These are phyloP conservation scores for Heterococcus sp. DNA, from an alignment of 108 stramenopile genomes.

Conservation along the genomic window DNA sequence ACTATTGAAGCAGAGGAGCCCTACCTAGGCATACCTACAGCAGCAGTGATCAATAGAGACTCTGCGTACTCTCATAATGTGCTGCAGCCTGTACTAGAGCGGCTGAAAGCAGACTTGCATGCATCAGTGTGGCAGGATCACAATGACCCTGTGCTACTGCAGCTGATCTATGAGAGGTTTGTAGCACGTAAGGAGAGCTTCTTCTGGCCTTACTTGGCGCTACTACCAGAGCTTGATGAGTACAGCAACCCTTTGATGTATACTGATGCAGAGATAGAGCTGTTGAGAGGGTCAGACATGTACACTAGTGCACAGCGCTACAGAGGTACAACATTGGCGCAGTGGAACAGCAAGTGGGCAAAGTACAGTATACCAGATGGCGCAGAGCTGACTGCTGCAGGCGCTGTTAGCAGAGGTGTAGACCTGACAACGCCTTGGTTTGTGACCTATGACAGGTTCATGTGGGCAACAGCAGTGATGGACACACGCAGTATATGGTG, in stretches of 20 bases:
- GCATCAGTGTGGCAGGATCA: slow-evolving; percentile 41
- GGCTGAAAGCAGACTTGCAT: slow-evolving; percentile 5
- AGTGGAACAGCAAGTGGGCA: too few species aligned
- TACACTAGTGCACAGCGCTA: slow-evolving; percentile 1
- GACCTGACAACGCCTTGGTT: slow-evolving; percentile 5
- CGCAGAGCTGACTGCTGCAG: neutral
- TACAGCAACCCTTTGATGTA: slow-evolving; percentile 54
- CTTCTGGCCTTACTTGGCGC: slow-evolving; percentile 68
- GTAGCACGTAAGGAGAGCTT: slow-evolving; percentile 43
- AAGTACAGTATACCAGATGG: neutral
- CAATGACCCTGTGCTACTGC: slow-evolving; percentile 64
- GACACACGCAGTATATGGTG: slow-evolving; percentile 70
- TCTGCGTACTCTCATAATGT: slow-evolving; percentile 44
- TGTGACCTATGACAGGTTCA: slow-evolving; percentile 57
- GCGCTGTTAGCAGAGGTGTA: neutral
- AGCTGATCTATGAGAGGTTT: slow-evolving; percentile 66
- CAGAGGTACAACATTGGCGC: too few species aligned
- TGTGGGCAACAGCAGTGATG: slow-evolving; percentile 65
- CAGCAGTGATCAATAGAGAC: slow-evolving; percentile 51
- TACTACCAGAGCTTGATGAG: slow-evolving; percentile 66
- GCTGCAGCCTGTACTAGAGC: slow-evolving; percentile 24
- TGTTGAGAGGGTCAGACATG: slow-evolving; percentile 17
- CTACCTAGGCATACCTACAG: slow-evolving; percentile 61
- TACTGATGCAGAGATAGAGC: slow-evolving; percentile 47
- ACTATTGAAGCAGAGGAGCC: slow-evolving; percentile 48